A percentile compares a stretch with the other conserved stretches of the same genome.
Conservation (phyloP, 163 green algal species). For the Coccomyxa subellipsoidea region DNA sequence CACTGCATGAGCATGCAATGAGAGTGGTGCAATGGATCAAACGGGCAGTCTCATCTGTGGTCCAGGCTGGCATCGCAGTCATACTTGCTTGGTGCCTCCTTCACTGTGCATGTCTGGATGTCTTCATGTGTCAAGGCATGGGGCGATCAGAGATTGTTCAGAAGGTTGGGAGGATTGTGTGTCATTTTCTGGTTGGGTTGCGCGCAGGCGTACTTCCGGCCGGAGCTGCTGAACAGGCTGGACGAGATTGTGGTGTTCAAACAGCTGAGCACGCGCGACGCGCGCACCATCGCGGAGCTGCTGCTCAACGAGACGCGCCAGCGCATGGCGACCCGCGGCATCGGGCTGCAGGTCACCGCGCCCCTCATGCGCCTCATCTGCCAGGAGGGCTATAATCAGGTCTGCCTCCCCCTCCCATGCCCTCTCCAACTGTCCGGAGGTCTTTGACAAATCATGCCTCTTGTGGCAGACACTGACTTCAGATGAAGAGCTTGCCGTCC, state of each 20-base stretch:
- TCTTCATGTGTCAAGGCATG: no score
- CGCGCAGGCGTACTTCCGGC: conserved; percentile 66
- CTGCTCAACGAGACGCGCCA: conserved; percentile 26
- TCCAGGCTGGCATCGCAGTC: no score
- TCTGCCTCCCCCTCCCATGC: not conserved
- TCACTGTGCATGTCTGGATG: no score
- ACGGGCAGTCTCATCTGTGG: no score
- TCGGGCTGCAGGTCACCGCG: conserved; percentile 22
- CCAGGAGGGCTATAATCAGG: conserved; percentile 32
- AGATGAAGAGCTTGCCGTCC: not conserved
- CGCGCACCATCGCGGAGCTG: conserved; percentile 35
- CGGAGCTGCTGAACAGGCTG: conserved; percentile 82
- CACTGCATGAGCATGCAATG: no score
- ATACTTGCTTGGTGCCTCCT: no score
- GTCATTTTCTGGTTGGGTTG: not conserved
- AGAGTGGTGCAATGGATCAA: no score
- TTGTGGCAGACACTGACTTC: not conserved
- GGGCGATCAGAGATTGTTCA: no score
- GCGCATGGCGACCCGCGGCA: conserved; percentile 5
- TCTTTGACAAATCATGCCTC: no score
- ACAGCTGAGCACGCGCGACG: conserved; percentile 44
- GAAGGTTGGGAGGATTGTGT: not conserved
- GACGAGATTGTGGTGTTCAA: conserved; percentile 80
- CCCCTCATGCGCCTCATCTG: conserved; percentile 25
- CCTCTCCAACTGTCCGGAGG: no score